Evolutionary conservation across 2,329 filamentous ascomycete genomes (phyloP).

Genomic region (Bipolaris bicolor): DNA sequence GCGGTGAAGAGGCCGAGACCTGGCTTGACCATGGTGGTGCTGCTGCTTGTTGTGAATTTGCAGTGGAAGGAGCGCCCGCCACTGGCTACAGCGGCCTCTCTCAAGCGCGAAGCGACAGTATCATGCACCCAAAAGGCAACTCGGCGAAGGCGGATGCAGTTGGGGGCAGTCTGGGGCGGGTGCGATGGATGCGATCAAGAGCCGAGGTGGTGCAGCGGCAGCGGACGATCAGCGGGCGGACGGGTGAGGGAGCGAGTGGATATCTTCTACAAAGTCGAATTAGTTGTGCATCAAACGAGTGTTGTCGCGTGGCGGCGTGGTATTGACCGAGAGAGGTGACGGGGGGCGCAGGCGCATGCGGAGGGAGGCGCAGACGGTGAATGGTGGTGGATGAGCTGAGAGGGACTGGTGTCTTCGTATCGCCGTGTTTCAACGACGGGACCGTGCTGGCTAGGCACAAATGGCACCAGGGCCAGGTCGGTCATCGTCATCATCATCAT

Average conservation of each 20-base stretch:
- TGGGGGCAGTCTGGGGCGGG: neutral
- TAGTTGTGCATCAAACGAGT: neutral
- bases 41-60: neutral
- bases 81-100: slow-evolving; percentile 29
- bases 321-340: slow-evolving; percentile 6
- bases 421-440: slow-evolving; percentile 18
- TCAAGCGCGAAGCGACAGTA: slow-evolving; percentile 14
- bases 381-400: slow-evolving; percentile 12
- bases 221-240: slow-evolving; percentile 10
- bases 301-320: slow-evolving; percentile 5
- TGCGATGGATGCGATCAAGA: slow-evolving; percentile 5
- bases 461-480: neutral
- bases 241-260: slow-evolving; percentile 8
- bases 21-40: slow-evolving; percentile 39
- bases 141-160: slow-evolving; percentile 10
- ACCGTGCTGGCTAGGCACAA: slow-evolving; percentile 6
- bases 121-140: slow-evolving; percentile 25
- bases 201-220: neutral
- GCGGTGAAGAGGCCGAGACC: slow-evolving; percentile 41
- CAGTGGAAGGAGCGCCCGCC: slow-evolving; percentile 17
- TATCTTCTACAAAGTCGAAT: slow-evolving; percentile 13
- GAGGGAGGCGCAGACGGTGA: neutral
- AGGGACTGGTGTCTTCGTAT: slow-evolving; percentile 12
- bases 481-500: neutral
- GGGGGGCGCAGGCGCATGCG: slow-evolving; percentile 2